Evolutionary conservation across 139 green algal species (phyloP).

Genomic region (Ettlia oleoabundans): DNA sequence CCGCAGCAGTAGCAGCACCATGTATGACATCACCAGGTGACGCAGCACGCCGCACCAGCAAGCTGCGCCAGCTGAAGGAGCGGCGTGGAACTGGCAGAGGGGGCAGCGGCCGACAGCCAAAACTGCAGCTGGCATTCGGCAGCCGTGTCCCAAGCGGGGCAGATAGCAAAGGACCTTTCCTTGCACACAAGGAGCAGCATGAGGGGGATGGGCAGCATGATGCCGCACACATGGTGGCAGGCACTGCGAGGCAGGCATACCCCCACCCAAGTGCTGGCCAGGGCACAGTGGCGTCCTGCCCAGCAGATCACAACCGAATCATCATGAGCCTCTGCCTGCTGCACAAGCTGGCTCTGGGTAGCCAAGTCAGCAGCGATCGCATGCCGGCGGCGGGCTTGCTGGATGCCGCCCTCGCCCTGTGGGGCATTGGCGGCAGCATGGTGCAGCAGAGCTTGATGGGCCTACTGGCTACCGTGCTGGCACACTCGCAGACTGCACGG

Average conservation of each 20-base stretch:
- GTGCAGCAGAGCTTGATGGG: slow-evolving; percentile 5
- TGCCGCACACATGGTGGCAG: neutral
- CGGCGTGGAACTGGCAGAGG: neutral
- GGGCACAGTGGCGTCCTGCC: no score
- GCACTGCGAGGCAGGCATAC: neutral
- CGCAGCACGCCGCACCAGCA: neutral
- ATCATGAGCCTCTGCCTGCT: neutral
- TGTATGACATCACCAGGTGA: no score
- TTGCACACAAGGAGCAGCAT: neutral
- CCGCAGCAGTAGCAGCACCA: no score
- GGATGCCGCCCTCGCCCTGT: neutral
- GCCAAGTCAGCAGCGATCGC: neutral
- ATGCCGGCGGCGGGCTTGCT: neutral
- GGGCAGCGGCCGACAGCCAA: neutral
- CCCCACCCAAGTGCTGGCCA: neutral
- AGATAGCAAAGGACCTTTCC: neutral
- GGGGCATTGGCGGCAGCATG: neutral
- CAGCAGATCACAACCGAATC: neutral
- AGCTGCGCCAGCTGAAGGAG: neutral
- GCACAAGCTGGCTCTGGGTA: neutral
- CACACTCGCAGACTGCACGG: neutral
- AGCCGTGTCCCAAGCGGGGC: neutral
- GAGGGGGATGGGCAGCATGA: neutral
- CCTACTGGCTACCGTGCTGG: slow-evolving; percentile 1
- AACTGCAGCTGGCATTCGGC: neutral